Conservation (phyloP, 225 moss, liverwort and hornwort species). For the Thuidium tamariscinum region DNA sequence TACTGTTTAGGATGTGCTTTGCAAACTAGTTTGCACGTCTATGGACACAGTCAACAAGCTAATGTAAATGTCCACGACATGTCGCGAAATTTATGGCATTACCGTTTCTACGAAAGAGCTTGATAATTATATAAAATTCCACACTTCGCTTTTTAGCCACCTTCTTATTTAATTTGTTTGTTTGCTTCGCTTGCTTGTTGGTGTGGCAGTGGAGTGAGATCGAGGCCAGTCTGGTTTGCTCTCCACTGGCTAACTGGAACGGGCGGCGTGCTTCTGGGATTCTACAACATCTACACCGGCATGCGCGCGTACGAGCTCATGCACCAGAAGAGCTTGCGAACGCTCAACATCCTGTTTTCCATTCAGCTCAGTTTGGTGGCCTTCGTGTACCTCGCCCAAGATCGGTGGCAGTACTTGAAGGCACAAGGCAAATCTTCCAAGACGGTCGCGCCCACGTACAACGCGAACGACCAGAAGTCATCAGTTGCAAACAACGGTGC, state of each 20-base stretch:
- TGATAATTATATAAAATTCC: neutral
- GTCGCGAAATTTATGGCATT: neutral
- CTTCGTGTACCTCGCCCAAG: constrained; percentile 52
- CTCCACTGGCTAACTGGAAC: constrained; percentile 65
- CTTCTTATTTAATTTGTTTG: neutral
- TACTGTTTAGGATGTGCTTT: neutral
- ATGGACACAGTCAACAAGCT: neutral
- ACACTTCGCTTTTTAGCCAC: neutral
- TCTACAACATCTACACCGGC: constrained; percentile 65
- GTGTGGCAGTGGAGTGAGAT: constrained; percentile 13
- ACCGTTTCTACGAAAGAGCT: neutral
- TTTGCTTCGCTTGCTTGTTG: neutral
- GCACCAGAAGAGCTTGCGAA: constrained; percentile 18
- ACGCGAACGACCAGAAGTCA: neutral
- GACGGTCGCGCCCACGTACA: constrained; percentile 9
- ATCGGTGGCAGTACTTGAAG: constrained; percentile 33
- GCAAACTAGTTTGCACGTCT: neutral
- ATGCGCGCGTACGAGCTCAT: constrained; percentile 27
- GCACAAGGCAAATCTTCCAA: constrained; percentile 27
- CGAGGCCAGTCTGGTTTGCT: constrained; percentile 38
- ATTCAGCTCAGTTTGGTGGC: constrained; percentile 39
- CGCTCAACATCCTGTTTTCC: constrained; percentile 49
- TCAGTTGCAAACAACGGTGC: neutral
- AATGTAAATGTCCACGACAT: neutral
- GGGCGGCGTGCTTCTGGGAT: constrained; percentile 39